Conservation (phyloP, 805 yeast species). For the Myxozyma geophila region DNA sequence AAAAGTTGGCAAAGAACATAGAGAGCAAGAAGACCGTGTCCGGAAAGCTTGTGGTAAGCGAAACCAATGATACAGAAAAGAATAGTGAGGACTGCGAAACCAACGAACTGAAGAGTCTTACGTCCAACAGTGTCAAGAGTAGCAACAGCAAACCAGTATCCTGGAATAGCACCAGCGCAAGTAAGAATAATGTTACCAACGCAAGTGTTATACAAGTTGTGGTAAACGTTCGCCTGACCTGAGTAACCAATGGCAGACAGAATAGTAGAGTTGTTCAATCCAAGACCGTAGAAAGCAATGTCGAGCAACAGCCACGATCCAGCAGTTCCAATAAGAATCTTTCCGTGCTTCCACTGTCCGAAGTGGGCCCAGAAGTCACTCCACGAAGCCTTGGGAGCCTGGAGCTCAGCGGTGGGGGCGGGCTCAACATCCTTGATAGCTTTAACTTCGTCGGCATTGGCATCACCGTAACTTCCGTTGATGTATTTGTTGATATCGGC, state of each 20-base stretch:
- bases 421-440: slow-evolving; percentile 28
- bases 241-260: slow-evolving; percentile 86
- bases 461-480: slow-evolving; percentile 58
- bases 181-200: slow-evolving; percentile 92
- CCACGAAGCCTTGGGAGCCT: slow-evolving; percentile 79
- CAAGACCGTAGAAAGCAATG: slow-evolving; percentile 88
- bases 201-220: slow-evolving; percentile 71
- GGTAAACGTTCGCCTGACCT: slow-evolving; percentile 68
- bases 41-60: slow-evolving; percentile 72
- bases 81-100: slow-evolving; percentile 72
- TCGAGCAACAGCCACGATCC: slow-evolving; percentile 90
- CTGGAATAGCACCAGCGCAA: slow-evolving; percentile 95
- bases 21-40: slow-evolving; percentile 71
- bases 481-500: slow-evolving; percentile 60
- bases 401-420: slow-evolving; percentile 48
- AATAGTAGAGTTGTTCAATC: slow-evolving; percentile 79
- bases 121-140: slow-evolving; percentile 83
- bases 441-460: slow-evolving; percentile 47
- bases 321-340: slow-evolving; percentile 84
- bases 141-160: slow-evolving; percentile 85
- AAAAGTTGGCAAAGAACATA: slow-evolving; percentile 84
- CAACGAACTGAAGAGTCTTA: slow-evolving; percentile 77
- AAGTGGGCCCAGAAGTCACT: slow-evolving; percentile 74
- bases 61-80: slow-evolving; percentile 83
- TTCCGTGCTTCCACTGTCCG: slow-evolving; percentile 83